phyloP scores from a whole-genome alignment of 1,284 basidiomycete genomes.

The Vanrija sp. region DNA sequence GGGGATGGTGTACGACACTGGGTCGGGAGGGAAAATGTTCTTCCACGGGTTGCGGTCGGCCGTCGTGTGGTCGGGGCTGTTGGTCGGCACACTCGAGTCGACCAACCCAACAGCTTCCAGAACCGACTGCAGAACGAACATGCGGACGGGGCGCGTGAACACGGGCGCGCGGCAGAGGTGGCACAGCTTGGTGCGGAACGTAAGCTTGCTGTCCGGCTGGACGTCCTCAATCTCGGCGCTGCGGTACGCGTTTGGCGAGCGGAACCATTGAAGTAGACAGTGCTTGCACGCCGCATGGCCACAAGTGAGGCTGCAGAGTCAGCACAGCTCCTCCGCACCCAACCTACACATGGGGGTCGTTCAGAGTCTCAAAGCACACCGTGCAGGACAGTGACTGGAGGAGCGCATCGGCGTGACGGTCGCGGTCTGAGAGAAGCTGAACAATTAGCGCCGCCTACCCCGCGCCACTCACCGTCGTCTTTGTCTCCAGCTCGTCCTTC shows the following conservation, averaged over 20 bases:
- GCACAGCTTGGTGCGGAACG: conserved; percentile 40
- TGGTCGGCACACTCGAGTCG: neutral
- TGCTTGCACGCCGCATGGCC: conserved; percentile 44
- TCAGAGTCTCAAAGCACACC: conserved; percentile 40
- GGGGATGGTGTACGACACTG: conserved; percentile 22
- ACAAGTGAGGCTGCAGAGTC: conserved; percentile 34
- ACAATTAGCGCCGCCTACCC: neutral
- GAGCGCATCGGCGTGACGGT: conserved; percentile 26
- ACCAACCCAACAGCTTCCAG: conserved; percentile 33
- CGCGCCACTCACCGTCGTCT: conserved; percentile 5
- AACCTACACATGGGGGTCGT: conserved; percentile 46
- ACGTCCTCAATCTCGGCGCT: conserved; percentile 18
- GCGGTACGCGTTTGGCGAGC: conserved; percentile 35
- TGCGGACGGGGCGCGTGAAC: conserved; percentile 35
- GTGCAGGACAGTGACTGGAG: conserved; percentile 36
- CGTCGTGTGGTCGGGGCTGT: neutral
- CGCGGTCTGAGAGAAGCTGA: conserved; percentile 17
- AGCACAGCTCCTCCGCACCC: neutral
- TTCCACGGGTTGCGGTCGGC: conserved; percentile 29
- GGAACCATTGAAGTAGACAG: conserved; percentile 44
- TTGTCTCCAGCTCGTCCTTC: conserved; percentile 6
- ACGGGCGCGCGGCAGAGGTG: conserved; percentile 42
- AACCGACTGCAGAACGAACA: conserved; percentile 34
- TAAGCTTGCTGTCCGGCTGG: conserved; percentile 22
- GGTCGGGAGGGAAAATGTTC: conserved; percentile 28